These are phyloP conservation scores for Talaromyces sp. DNA, from an alignment of 2,329 filamentous ascomycete species.

Conservation along the genomic window DNA sequence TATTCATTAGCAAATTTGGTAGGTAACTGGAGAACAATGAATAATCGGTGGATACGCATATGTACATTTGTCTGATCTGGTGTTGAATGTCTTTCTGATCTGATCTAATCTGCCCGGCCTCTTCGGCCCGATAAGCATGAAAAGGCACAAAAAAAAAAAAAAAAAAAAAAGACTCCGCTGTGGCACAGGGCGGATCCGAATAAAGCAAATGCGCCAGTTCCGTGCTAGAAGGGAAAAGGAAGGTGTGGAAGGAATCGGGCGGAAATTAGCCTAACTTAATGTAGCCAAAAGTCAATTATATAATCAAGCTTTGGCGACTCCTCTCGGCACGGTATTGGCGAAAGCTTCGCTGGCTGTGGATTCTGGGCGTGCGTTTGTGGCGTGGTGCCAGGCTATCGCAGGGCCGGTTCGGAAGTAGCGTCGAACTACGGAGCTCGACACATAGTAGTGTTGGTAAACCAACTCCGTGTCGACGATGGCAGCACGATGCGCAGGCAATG, in stretches of 20 bases:
- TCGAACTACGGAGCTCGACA: background rate
- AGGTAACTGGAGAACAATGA: background rate
- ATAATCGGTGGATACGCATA: background rate
- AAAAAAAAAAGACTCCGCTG: background rate
- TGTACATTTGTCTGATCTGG: background rate
- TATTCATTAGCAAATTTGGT: background rate
- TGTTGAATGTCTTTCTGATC: background rate
- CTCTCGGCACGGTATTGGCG: background rate
- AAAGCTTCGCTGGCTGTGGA: background rate
- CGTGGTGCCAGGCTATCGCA: background rate
- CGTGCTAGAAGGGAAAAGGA: slow-evolving; percentile 9
- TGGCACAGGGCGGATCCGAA: background rate
- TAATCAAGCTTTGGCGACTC: background rate
- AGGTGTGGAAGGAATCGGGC: background rate
- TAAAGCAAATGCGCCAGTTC: background rate
- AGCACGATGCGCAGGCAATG: too few species aligned
- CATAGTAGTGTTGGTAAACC: background rate
- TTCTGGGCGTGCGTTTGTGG: background rate
- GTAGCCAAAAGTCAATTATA: background rate
- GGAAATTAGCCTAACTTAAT: background rate
- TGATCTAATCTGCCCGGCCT: background rate
- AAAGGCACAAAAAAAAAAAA: background rate
- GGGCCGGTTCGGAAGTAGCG: background rate
- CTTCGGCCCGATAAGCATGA: background rate
- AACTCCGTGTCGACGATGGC: background rate